Percentiles rank a stretch among this genome's conserved stretches.
Conservation (phyloP, 2,329 filamentous ascomycete species). For the Alternaria ethzedia region DNA sequence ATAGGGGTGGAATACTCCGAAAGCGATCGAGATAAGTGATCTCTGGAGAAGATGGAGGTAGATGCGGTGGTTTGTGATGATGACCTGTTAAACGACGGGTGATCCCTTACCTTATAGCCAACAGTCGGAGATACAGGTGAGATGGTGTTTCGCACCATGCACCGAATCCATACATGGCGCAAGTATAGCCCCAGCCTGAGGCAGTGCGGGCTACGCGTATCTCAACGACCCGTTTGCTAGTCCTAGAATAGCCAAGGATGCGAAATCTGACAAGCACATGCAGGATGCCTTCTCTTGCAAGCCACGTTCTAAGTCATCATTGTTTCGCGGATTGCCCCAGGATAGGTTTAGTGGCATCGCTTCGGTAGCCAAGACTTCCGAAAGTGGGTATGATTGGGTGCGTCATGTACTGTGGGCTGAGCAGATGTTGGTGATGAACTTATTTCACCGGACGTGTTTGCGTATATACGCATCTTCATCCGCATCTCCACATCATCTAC, state of each 20-base stretch:
- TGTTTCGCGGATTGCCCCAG: background rate
- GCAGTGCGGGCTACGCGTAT: conserved; percentile 11
- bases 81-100: background rate
- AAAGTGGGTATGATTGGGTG: background rate
- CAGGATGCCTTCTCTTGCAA: background rate
- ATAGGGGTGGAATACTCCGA: background rate
- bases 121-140: background rate
- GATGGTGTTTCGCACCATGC: conserved; percentile 5
- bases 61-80: background rate
- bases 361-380: conserved; percentile 8
- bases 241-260: background rate
- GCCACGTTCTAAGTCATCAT: background rate
- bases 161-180: background rate
- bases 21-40: background rate
- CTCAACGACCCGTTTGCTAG: background rate
- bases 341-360: background rate
- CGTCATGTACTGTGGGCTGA: background rate
- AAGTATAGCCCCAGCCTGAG: background rate
- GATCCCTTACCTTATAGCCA: conserved; percentile 23
- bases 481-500: background rate
- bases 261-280: background rate
- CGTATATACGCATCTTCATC: background rate
- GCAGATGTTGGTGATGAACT: background rate
- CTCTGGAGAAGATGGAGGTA: background rate
- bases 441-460: background rate